Evolutionary conservation across 2,329 filamentous ascomycete genomes (phyloP).

Genomic region (Cordyceps militaris): DNA sequence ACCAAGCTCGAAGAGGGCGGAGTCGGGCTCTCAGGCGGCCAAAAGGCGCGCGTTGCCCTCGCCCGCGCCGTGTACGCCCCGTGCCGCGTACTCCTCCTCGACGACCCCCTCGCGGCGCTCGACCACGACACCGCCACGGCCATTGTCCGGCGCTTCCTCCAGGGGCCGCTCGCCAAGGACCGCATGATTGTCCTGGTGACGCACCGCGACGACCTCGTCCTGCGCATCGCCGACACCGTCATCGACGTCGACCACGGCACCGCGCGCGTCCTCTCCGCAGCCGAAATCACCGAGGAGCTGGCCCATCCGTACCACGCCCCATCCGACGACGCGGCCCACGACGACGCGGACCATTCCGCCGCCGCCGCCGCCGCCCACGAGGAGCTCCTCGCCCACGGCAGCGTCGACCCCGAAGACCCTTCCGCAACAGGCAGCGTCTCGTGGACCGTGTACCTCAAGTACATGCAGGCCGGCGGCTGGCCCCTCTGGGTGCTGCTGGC

Average conservation of each 20-base stretch:
- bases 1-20: constrained; percentile 57
- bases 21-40: constrained; percentile 55
- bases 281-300: constrained; percentile 36
- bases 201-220: constrained; percentile 70
- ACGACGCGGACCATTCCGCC: constrained; percentile 19
- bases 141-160: constrained; percentile 56
- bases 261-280: constrained; percentile 41
- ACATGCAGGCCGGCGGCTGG: constrained; percentile 73
- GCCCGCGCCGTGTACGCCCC: constrained; percentile 55
- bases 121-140: constrained; percentile 55
- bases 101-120: constrained; percentile 56
- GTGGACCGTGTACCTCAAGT: constrained; percentile 71
- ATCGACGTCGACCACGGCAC: constrained; percentile 60
- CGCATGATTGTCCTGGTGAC: constrained; percentile 75
- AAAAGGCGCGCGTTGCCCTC: constrained; percentile 56
- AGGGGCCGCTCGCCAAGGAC: constrained; percentile 50
- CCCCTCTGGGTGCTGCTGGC: constrained; percentile 65
- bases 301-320: constrained; percentile 31
- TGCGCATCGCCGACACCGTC: constrained; percentile 64
- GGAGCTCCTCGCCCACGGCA: constrained; percentile 16
- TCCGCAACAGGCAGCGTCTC: constrained; percentile 62
- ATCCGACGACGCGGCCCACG: constrained; percentile 22
- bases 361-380: constrained; percentile 15
- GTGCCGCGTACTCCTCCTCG: constrained; percentile 50
- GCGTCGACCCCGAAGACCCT: constrained; percentile 27